Percentiles rank a stretch among this genome's conserved stretches.
These are phyloP conservation scores for Gaeumannomyces sp. DNA, from an alignment of 2,329 filamentous ascomycete genomes.

Conservation along the genomic window DNA sequence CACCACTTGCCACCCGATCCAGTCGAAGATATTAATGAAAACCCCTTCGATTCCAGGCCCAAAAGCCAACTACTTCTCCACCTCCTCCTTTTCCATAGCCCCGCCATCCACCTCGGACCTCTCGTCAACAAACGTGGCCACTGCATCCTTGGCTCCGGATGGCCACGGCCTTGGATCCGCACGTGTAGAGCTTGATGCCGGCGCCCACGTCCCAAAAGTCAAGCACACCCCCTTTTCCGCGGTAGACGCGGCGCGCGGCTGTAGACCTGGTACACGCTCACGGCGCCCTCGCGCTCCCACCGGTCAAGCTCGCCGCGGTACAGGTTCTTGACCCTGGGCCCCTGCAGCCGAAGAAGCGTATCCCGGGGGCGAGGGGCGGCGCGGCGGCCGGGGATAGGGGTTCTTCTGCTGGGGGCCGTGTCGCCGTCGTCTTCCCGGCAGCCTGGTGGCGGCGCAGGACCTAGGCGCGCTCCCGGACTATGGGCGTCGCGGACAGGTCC, in stretches of 20 bases:
- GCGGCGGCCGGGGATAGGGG: no score
- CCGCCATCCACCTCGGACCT: neutral
- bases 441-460: slow-evolving; percentile 19
- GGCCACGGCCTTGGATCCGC: slow-evolving; percentile 3
- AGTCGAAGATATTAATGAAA: neutral
- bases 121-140: neutral
- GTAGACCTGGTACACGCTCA: slow-evolving; percentile 7
- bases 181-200: slow-evolving; percentile 5
- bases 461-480: slow-evolving; percentile 33
- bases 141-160: neutral
- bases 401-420: no score
- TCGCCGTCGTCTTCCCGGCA: no score
- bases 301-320: slow-evolving; percentile 20
- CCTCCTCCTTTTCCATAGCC: neutral
- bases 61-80: neutral
- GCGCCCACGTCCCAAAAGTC: neutral
- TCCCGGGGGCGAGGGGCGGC: slow-evolving; percentile 25
- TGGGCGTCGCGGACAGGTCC: slow-evolving; percentile 30
- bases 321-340: slow-evolving; percentile 26
- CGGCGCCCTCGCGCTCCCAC: slow-evolving; percentile 16
- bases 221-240: neutral
- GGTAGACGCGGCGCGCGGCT: slow-evolving; percentile 4
- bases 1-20: no score
- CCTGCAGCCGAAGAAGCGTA: slow-evolving; percentile 37
- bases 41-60: neutral